Base-by-base conservation (phyloP, 176 grass and related monocot species). In the Ensete glaucum region DNA sequence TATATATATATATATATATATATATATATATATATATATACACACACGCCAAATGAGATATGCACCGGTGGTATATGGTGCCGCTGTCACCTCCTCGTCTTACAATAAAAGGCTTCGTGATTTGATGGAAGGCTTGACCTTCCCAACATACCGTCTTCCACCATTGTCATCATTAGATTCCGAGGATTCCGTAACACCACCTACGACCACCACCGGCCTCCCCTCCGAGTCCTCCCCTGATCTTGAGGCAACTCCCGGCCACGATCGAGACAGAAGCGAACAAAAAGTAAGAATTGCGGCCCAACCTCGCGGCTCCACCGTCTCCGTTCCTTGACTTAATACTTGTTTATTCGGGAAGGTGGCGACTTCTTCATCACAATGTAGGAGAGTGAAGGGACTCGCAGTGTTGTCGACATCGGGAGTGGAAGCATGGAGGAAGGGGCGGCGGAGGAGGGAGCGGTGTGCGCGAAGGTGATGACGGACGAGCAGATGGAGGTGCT, bases 391-490 rank as follows among this genome's bases (percentile, higher is more conserved):
- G 34, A 4, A 43, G 34, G 34, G 34, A 43, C 4, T 43, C 34
- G 34, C 34, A 43, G 34, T 43, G 34, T 43, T 43, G 34, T 43
- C 34, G 34, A 6, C 34, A 43, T 43, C 34, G 34, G 34, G 34
- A 43, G 54, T 6, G 15, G 54, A 57, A 17, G 54, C 54, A 57
- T 57, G 54, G 54, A 57, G 87, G 57, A 7, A 12, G 34, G 15
- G 57, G 34, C 2, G 57, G 25, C 17, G 76, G 52, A 69, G 66
- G 53, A 79, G 25, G 53, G 57, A 76, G 87, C 85, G 14, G 73
- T 86, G 68, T 93, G 85, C 77, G 86, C 91, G 77, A 91, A 89
- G 84, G 94, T 98, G 54, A 70, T 70, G 67, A 70, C 67, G 19
- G 67, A 70, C 19, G 67, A 70, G 9, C 67, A 70, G 67, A 70